Conservation (phyloP, 148 eudicot genomes). For the Chenopodium quinoa region DNA sequence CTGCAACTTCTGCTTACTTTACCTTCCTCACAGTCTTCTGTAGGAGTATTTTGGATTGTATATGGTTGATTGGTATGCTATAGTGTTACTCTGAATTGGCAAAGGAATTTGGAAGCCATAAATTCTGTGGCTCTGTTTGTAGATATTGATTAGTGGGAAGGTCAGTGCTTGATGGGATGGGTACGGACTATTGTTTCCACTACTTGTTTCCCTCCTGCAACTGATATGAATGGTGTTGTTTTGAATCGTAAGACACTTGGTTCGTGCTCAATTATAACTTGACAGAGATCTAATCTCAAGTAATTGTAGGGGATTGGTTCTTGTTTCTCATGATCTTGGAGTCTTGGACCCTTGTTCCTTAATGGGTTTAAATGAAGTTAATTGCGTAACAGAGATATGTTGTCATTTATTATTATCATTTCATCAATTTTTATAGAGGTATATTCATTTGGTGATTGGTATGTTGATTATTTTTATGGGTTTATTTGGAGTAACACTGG, state of each 20-base stretch:
- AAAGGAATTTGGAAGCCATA: not conserved
- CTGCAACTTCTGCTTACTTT: not conserved
- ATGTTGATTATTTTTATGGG: not conserved
- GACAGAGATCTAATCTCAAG: not conserved
- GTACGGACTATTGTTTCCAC: not conserved
- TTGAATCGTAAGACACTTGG: not conserved
- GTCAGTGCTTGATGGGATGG: not conserved
- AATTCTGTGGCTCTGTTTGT: not conserved
- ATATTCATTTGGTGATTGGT: not conserved
- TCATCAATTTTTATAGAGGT: not conserved
- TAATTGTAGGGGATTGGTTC: not conserved
- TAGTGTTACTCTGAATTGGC: not conserved
- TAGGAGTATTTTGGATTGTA: not conserved
- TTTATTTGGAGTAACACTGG: constrained; percentile 6
- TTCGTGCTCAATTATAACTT: not conserved
- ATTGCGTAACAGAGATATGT: not conserved
- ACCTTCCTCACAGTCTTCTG: not conserved
- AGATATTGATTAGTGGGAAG: not conserved
- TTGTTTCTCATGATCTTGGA: not conserved
- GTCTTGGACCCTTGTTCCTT: not conserved
- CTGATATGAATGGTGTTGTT: not conserved
- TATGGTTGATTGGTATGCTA: not conserved
- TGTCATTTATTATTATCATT: not conserved
- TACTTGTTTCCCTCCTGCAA: not conserved
- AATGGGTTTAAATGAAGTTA: not conserved